Conservation (phyloP, 2,329 filamentous ascomycete species). For the Apiospora kogelbergensis region DNA sequence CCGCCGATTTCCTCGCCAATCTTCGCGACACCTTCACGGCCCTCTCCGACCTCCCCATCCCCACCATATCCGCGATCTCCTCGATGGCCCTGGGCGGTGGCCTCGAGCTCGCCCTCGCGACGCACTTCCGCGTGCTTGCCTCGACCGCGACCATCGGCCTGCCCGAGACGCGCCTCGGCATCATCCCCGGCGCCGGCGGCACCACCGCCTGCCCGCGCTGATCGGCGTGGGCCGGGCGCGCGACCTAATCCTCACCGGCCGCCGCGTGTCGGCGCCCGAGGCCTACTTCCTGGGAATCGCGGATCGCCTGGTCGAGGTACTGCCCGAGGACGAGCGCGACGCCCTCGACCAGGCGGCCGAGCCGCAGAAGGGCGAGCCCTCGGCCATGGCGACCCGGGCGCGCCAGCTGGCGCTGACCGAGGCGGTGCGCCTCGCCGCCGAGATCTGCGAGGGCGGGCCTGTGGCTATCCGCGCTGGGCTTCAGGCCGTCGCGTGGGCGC, state of each 20-base stretch:
- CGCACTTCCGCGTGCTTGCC: conserved; percentile 83
- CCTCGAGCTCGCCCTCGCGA: conserved; percentile 87
- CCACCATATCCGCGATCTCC: conserved; percentile 85
- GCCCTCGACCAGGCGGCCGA: conserved; percentile 38
- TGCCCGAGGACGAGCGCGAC: conserved; percentile 52
- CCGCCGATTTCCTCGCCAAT: conserved; percentile 71
- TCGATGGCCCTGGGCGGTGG: conserved; percentile 89
- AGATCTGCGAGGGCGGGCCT: conserved; percentile 89
- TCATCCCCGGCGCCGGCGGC: conserved; percentile 92
- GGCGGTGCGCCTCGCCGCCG: conserved; percentile 74
- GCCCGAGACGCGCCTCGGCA: conserved; percentile 89
- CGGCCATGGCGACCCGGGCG: conserved; percentile 54
- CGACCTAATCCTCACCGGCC: conserved; percentile 86
- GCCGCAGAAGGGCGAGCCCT: conserved; percentile 36
- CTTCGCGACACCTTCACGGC: conserved; percentile 75
- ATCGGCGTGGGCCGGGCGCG: conserved; percentile 81
- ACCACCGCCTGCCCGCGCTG: conserved; percentile 80
- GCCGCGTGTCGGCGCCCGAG: conserved; percentile 79
- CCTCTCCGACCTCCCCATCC: conserved; percentile 76
- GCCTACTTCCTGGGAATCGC: conserved; percentile 90
- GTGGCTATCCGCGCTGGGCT: conserved; percentile 79
- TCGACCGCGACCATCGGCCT: conserved; percentile 78
- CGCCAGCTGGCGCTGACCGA: conserved; percentile 70
- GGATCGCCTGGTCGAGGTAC: conserved; percentile 83
- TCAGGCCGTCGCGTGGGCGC: conserved; percentile 71